A percentile compares a stretch with the other conserved stretches of the same genome.
phyloP scores from a whole-genome alignment of 768 basidiomycete species.

The Amanita polypyramis region DNA sequence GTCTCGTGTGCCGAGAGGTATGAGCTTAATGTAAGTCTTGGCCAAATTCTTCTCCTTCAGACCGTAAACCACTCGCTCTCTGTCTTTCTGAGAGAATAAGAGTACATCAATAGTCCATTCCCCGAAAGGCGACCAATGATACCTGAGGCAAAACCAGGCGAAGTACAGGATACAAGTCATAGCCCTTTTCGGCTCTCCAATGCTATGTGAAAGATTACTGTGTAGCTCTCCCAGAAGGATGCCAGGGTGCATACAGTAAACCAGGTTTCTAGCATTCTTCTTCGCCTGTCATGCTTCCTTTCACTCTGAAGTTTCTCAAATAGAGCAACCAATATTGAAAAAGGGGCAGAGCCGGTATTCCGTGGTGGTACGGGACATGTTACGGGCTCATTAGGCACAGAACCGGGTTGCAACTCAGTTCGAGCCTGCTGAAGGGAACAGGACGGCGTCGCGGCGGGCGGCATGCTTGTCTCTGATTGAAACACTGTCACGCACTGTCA shows the following conservation, averaged over 20 bases:
- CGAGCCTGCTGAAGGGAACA: constrained; percentile 25
- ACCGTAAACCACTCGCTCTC: constrained; percentile 86
- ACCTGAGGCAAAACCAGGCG: constrained; percentile 88
- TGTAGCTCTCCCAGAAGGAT: background rate
- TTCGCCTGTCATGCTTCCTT: constrained; percentile 63
- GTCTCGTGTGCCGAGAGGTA: constrained; percentile 72
- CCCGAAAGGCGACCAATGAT: constrained; percentile 3
- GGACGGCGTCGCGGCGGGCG: constrained; percentile 57
- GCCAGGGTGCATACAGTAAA: constrained; percentile 51
- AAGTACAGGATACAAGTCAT: constrained; percentile 83
- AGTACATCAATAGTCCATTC: background rate
- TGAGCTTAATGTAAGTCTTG: constrained; percentile 84
- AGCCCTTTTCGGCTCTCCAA: constrained; percentile 81
- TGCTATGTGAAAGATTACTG: constrained; percentile 31
- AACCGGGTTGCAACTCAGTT: constrained; percentile 3
- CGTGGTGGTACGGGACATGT: constrained; percentile 49
- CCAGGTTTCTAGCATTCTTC: constrained; percentile 64
- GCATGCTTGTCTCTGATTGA: constrained; percentile 30
- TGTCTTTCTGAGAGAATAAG: constrained; percentile 64
- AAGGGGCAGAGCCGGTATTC: constrained; percentile 61
- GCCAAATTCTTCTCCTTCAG: constrained; percentile 93
- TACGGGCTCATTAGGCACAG: constrained; percentile 11
- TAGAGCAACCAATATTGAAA: constrained; percentile 54
- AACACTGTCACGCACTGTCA: constrained; percentile 1
- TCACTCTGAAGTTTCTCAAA: constrained; percentile 71